Percentiles rank a stretch among this genome's conserved stretches.
phyloP scores from a whole-genome alignment of 2,329 filamentous ascomycete genomes.

The Scedosporium aurantiacum region DNA sequence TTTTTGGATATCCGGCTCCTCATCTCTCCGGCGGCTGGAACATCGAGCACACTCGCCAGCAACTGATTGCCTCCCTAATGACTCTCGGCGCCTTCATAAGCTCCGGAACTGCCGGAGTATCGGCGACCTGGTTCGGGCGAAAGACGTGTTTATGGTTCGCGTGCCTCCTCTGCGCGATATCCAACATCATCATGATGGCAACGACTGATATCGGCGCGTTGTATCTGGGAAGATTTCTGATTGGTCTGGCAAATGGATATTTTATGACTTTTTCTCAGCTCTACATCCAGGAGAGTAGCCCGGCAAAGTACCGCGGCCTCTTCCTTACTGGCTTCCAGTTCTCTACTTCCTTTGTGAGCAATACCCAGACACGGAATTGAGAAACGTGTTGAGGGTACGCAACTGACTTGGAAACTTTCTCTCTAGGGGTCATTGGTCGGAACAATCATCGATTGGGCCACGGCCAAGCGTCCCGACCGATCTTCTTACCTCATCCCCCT shows the following conservation, averaged over 20 bases:
- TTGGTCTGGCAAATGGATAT: conserved; percentile 44
- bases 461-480: conserved; percentile 16
- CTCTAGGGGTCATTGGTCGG: conserved; percentile 29
- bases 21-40: conserved; percentile 28
- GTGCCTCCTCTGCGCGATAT: conserved; percentile 33
- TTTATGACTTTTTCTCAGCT: conserved; percentile 44
- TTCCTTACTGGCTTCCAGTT: conserved; percentile 36
- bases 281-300: conserved; percentile 33
- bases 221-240: conserved; percentile 41
- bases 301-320: conserved; percentile 35
- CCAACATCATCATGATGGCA: conserved; percentile 47
- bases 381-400: no score
- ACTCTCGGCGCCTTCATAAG: conserved; percentile 34
- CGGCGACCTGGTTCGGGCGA: conserved; percentile 23
- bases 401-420: conserved; percentile 13
- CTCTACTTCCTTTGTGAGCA: conserved; percentile 4
- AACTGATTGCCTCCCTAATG: conserved; percentile 36
- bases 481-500: conserved; percentile 22
- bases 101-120: conserved; percentile 27
- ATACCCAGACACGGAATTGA: background rate
- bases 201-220: conserved; percentile 40
- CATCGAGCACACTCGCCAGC: conserved; percentile 29
- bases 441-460: conserved; percentile 27
- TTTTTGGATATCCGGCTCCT: conserved; percentile 23
- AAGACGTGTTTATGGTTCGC: conserved; percentile 30